Evolutionary conservation across 208 protist species (phyloP).

Genomic region (Strigomonas galati): DNA sequence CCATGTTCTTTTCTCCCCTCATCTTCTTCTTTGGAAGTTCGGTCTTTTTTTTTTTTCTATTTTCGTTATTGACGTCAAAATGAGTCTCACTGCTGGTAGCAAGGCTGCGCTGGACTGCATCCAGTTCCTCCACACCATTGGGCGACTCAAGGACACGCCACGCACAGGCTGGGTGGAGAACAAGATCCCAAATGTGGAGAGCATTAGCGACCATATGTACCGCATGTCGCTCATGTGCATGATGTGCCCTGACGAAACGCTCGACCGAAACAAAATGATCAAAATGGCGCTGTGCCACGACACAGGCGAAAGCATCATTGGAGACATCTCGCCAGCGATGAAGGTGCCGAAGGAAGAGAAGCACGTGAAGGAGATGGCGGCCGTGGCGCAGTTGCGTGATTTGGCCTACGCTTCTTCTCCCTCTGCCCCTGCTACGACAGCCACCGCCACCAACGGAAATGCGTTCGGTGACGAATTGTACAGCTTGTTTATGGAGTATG

Average conservation of each 20-base stretch:
- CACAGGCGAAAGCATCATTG: constrained; percentile 82
- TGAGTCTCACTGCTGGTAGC: constrained; percentile 6
- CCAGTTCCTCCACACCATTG: constrained; percentile 72
- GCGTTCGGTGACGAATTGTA: constrained; percentile 58
- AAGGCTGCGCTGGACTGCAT: constrained; percentile 37
- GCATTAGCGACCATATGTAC: constrained; percentile 92
- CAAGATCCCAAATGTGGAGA: constrained; percentile 65
- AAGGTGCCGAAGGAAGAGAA: constrained; percentile 82
- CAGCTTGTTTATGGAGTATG: constrained; percentile 84
- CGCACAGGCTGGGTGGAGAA: constrained; percentile 90
- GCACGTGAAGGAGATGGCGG: constrained; percentile 51
- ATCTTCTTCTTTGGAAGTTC: constrained; percentile 5
- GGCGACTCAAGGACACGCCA: constrained; percentile 75
- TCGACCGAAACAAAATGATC: constrained; percentile 74
- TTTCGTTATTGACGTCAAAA: constrained; percentile 16
- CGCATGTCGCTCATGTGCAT: constrained; percentile 89
- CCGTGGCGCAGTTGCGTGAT: constrained; percentile 46
- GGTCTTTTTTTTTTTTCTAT: constrained; percentile 21
- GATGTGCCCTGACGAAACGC: constrained; percentile 78
- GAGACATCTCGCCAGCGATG: constrained; percentile 86
- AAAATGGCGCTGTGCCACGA: constrained; percentile 91
- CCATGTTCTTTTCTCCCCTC: background rate
- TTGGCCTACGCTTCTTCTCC: constrained; percentile 21
- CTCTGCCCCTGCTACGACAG: background rate
- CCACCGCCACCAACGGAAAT: constrained; percentile 13